Evolutionary conservation across 768 basidiomycete genomes (phyloP).

Genomic region (Myochromella boudieri): DNA sequence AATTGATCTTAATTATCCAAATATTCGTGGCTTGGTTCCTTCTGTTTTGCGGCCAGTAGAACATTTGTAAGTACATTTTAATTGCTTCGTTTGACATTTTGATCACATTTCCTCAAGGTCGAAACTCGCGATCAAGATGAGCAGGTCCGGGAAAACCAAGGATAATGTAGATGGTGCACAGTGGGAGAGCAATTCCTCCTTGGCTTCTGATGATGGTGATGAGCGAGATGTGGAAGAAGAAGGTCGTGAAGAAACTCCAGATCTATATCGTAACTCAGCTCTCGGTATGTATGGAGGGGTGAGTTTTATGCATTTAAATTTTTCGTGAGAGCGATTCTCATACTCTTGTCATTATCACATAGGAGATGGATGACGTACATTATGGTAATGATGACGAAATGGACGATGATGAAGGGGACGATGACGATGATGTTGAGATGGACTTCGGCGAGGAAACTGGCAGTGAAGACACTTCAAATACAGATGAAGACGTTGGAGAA

Average conservation of each 20-base stretch:
- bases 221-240: constrained; percentile 57
- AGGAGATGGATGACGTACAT: constrained; percentile 87
- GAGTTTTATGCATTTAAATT: constrained; percentile 36
- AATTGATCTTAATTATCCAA: constrained; percentile 94
- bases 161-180: constrained; percentile 50
- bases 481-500: constrained; percentile 69
- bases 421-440: constrained; percentile 84
- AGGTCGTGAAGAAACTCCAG: constrained; percentile 80
- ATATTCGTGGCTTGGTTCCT: constrained; percentile 82
- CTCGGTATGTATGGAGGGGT: constrained; percentile 94
- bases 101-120: constrained; percentile 50
- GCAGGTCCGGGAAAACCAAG: constrained; percentile 69
- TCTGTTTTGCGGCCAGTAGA: constrained; percentile 89
- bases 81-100: constrained; percentile 14
- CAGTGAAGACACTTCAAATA: constrained; percentile 78
- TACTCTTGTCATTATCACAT: constrained; percentile 13
- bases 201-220: constrained; percentile 55
- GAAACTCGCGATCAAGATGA: constrained; percentile 99
- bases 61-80: constrained; percentile 60
- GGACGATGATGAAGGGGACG: constrained; percentile 79
- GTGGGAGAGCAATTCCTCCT: constrained; percentile 48
- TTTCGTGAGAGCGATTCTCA: not conserved
- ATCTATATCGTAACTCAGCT: constrained; percentile 94
- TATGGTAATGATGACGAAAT: constrained; percentile 72
- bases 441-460: constrained; percentile 84